Conservation (phyloP, 305 asterid species). For the Solanum hybrid region DNA sequence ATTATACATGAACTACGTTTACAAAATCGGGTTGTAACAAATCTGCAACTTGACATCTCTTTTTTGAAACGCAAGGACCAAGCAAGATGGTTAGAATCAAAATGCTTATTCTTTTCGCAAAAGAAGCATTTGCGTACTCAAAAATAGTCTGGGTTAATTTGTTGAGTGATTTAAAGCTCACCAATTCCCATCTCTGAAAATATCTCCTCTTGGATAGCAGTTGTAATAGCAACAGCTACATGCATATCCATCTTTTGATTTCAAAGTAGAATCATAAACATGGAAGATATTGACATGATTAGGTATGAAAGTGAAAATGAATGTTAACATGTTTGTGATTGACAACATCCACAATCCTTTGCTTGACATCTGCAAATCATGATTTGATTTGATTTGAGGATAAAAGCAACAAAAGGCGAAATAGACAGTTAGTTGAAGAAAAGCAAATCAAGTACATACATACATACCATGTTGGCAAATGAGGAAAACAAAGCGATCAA, state of each 20-base stretch:
- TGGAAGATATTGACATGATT: not conserved
- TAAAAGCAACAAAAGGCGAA: not conserved
- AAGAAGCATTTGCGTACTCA: not conserved
- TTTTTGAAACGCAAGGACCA: not conserved
- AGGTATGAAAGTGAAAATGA: not conserved
- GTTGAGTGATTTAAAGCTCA: conserved; percentile 9
- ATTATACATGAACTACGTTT: not conserved
- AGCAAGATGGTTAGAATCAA: not conserved
- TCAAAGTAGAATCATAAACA: not conserved
- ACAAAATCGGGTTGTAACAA: not conserved
- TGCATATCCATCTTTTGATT: conserved; percentile 12
- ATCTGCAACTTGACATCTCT: not conserved
- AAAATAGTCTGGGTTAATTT: not conserved
- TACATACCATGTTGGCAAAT: conserved; percentile 54
- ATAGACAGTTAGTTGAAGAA: not conserved
- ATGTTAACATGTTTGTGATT: conserved; percentile 56
- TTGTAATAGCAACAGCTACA: conserved; percentile 84
- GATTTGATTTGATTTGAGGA: not conserved
- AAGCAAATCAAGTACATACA: not conserved
- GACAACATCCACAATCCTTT: conserved; percentile 74
- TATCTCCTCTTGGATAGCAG: conserved; percentile 76
- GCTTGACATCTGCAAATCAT: conserved; percentile 52
- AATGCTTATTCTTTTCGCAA: not conserved
- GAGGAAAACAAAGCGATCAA: conserved; percentile 61
- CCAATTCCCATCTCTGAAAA: conserved; percentile 80